Base-by-base conservation (phyloP, 177 flowering plant genomes). In the Vitis hybrid region DNA sequence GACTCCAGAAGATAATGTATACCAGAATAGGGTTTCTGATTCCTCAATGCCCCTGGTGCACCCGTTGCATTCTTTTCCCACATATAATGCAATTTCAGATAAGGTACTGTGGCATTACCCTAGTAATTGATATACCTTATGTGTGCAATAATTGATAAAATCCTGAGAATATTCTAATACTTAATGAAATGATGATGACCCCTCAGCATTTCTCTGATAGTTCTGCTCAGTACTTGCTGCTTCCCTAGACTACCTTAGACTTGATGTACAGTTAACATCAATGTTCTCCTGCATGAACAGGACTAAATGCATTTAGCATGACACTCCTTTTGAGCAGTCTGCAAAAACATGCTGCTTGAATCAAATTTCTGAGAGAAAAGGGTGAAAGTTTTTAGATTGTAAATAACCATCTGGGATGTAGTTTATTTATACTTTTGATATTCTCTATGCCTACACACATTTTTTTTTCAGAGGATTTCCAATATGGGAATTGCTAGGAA, bases 31-130 rank as follows among this genome's bases (percentile, higher is more conserved):
- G 49, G 59, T 58, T 64, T 45, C 75, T 16, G 76, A 69, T 49
- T 67, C 74, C 12, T 62, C 73, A 29, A 21, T 65, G 60, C 39
- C 75, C 18, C 15, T 57, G 29, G 31, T 65, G 62, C 79, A 78
- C 62, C 62, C 78, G 31, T 68, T 67, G 39, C 53, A 62, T 9
- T 56, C 60, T 71, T 74, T 77, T 64, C 76, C 81, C 10, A 33
- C 77, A 52, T 55, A 58, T 51, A 62, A 66, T 65, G 33, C 77
- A 69, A 58, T 62, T 26, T 74, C 80, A 5, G 68, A 77, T 52
- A 78, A 85, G 94, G 91, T 89, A 85, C 45, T 55, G 60, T n/a
- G 11, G 55, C 59, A 18, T 53, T 50, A n/a, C 39, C 69, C 18
- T 50, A 7, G 52, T 51, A 10, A 18, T 53, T 33, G 1, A 51